Evolutionary conservation across 2,329 filamentous ascomycete species (phyloP).

Genomic region (Trichoderma breve): DNA sequence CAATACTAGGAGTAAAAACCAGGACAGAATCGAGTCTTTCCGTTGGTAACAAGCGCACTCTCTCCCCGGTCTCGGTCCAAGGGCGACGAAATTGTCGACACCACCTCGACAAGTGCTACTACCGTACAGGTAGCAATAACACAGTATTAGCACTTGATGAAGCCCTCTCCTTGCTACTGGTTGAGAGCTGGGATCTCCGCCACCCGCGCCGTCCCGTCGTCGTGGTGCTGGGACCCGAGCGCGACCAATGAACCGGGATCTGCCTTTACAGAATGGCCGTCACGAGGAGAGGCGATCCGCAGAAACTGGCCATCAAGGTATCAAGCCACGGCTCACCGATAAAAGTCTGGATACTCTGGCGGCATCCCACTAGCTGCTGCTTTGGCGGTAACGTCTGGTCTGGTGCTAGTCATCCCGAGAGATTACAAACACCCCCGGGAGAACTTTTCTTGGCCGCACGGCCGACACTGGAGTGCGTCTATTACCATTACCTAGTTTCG

Average conservation of each 20-base stretch:
- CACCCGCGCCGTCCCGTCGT: conserved; percentile 20
- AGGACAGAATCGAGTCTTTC: background rate
- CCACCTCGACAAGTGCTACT: background rate
- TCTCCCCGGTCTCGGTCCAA: background rate
- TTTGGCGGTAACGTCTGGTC: background rate
- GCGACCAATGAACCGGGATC: conserved; percentile 10
- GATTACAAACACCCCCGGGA: background rate
- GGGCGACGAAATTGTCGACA: background rate
- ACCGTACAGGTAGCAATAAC: background rate
- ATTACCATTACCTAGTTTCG: background rate
- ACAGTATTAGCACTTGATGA: background rate
- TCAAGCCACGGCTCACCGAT: conserved; percentile 3
- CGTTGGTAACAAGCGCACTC: background rate
- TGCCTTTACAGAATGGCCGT: background rate
- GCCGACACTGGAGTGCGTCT: background rate
- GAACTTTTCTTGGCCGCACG: background rate
- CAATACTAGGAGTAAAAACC: background rate
- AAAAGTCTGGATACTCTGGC: background rate
- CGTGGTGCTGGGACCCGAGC: conserved; percentile 17
- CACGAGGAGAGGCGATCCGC: conserved; percentile 5
- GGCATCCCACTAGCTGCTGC: background rate
- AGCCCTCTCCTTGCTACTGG: background rate
- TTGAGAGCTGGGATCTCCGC: conserved; percentile 11
- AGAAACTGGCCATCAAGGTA: conserved; percentile 14
- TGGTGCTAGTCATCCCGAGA: background rate